These are phyloP conservation scores for Fusarium penzigii DNA, from an alignment of 2,329 filamentous ascomycete species.

Conservation along the genomic window DNA sequence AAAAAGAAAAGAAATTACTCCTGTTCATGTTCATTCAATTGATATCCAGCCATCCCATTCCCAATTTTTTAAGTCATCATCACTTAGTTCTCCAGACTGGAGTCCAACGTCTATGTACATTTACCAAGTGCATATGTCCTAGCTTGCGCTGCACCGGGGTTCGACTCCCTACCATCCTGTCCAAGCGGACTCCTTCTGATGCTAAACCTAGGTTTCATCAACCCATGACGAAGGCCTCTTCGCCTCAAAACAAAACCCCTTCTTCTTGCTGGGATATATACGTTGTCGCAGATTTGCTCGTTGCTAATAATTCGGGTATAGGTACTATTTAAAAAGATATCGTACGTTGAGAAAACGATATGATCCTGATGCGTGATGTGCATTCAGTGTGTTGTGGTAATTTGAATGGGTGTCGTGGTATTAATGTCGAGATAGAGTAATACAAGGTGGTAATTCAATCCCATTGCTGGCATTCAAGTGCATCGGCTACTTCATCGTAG, in stretches of 20 bases:
- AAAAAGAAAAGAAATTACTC: background rate
- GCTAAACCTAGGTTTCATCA: background rate
- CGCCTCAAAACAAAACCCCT: background rate
- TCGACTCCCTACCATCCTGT: too few species aligned
- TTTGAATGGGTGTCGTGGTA: background rate
- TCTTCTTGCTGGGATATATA: background rate
- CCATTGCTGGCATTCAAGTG: background rate
- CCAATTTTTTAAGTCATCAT: background rate
- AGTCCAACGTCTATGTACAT: background rate
- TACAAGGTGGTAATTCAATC: background rate
- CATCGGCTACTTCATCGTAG: background rate
- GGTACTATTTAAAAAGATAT: slow-evolving; percentile 80
- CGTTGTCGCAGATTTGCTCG: slow-evolving; percentile 12
- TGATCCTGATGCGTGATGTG: slow-evolving; percentile 43
- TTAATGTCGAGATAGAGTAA: background rate
- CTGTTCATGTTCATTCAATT: background rate
- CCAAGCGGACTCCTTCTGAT: too few species aligned
- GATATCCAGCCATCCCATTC: background rate
- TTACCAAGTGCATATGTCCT: background rate
- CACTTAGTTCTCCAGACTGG: background rate
- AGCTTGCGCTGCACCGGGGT: too few species aligned
- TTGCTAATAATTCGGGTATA: slow-evolving; percentile 32
- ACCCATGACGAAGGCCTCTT: background rate
- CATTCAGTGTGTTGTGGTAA: slow-evolving; percentile 4
- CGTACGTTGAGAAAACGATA: slow-evolving; percentile 83